These are phyloP conservation scores for Stylonectria norvegica DNA, from an alignment of 2,329 filamentous ascomycete species.

Conservation along the genomic window DNA sequence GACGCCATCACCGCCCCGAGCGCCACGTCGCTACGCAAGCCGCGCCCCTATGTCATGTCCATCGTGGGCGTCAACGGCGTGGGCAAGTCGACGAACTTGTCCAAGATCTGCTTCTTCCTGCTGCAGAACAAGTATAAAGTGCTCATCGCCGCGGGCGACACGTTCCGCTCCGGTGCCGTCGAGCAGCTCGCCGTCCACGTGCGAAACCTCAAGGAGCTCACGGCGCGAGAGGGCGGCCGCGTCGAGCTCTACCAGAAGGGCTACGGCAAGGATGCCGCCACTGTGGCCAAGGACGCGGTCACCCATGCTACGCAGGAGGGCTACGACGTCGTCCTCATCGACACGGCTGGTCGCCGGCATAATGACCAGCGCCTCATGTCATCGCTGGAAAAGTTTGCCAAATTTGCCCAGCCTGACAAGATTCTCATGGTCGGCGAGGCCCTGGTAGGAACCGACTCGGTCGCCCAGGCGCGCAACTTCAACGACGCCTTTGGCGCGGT, in stretches of 20 bases:
- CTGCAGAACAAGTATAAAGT: slow-evolving; percentile 97
- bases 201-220: slow-evolving; percentile 86
- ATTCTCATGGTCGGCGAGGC: slow-evolving; percentile 93
- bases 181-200: slow-evolving; percentile 96
- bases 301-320: slow-evolving; percentile 67
- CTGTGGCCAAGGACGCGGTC: slow-evolving; percentile 94
- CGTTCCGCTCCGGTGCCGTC: slow-evolving; percentile 93
- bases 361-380: slow-evolving; percentile 97
- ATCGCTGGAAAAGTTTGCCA: slow-evolving; percentile 93
- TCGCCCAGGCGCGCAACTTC: slow-evolving; percentile 95
- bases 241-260: slow-evolving; percentile 96
- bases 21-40: slow-evolving; percentile 56
- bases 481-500: slow-evolving; percentile 84
- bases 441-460: slow-evolving; percentile 90
- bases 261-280: slow-evolving; percentile 95
- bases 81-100: slow-evolving; percentile 95
- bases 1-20: slow-evolving; percentile 69
- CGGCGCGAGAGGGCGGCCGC: slow-evolving; percentile 73
- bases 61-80: slow-evolving; percentile 98
- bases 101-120: slow-evolving; percentile 97
- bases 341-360: slow-evolving; percentile 90
- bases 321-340: slow-evolving; percentile 93
- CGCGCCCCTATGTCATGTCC: slow-evolving; percentile 91
- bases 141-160: slow-evolving; percentile 90
- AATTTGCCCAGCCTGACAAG: slow-evolving; percentile 94